Evolutionary conservation across 2,329 filamentous ascomycete species (phyloP).

Genomic region (Teratosphaeria zuluensis): DNA sequence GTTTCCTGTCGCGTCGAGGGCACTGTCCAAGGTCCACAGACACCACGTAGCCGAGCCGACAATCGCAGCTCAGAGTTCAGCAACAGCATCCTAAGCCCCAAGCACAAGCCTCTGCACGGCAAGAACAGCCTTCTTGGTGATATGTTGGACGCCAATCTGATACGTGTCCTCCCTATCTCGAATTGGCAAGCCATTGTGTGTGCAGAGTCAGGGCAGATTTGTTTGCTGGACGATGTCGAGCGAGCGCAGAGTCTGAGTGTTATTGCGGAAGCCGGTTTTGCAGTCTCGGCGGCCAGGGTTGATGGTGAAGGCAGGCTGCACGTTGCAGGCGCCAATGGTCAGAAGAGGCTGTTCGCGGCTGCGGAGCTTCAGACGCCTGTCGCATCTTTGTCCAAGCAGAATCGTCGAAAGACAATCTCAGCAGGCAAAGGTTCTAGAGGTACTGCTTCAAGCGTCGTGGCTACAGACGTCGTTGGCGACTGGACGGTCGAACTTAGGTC

Average conservation of each 20-base stretch:
- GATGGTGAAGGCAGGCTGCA: conserved; percentile 50
- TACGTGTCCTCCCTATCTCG: conserved; percentile 62
- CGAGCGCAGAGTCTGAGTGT: conserved; percentile 61
- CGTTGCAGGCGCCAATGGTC: conserved; percentile 58
- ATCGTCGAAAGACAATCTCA: conserved; percentile 10
- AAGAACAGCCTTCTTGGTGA: conserved; percentile 79
- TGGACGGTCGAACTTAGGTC: conserved; percentile 19
- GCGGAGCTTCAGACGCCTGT: conserved; percentile 26
- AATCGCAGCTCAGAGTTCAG: conserved; percentile 20
- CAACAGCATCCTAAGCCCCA: conserved; percentile 29
- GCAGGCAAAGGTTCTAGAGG: conserved; percentile 6
- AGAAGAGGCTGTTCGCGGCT: conserved; percentile 38
- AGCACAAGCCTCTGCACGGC: conserved; percentile 64
- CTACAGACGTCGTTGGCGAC: conserved; percentile 28
- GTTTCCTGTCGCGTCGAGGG: conserved; percentile 1
- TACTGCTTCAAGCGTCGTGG: conserved; percentile 22
- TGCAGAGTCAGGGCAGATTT: conserved; percentile 83
- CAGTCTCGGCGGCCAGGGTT: conserved; percentile 57
- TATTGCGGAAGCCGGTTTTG: conserved; percentile 57
- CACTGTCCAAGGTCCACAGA: conserved; percentile 9
- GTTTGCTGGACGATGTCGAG: conserved; percentile 68
- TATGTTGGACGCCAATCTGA: conserved; percentile 76
- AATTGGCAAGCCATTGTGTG: conserved; percentile 70
- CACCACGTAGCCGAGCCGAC: conserved; percentile 25
- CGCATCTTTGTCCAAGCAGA: conserved; percentile 4